Evolutionary conservation across 495 filamentous ascomycete genomes (phyloP), one percentile per base, ranked within the genome.

Genomic region (Penicillium cataractarum): DNA sequence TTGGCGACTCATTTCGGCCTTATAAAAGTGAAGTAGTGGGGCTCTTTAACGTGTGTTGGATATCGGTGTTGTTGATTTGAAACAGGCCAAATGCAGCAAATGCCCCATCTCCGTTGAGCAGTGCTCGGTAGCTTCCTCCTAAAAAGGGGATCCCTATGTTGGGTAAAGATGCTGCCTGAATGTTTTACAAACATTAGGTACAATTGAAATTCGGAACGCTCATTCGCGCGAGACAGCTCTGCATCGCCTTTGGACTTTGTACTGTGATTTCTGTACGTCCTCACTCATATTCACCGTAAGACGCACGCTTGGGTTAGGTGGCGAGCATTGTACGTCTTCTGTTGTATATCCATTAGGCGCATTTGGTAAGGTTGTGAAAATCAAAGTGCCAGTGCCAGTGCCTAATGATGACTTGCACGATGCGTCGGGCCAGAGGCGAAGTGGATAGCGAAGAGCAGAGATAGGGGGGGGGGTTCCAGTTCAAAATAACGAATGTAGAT

Each of bases 51-150:
- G 39, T 42, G 2, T 8, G 39, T 42, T 42, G 39, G 19, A 42
- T n/a, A 19, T 42, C 39, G 13, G 39, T 42, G 17, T 42, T 42
- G 39, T 42, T 42, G 39, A 42, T 42, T 31, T 39, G 13, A n/a
- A n/a, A n/a, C n/a, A n/a, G n/a, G n/a, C n/a, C 92, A 44, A 91
- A 91, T 3, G 92, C 92, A 35, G 88, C 86, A 15, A 96, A 57
- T 53, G 87, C 88, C 27, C 92, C 92, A 27, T 85, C 92, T 17
- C 91, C 92, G 65, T 88, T 93, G 78, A 92, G 75, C 67, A 92
- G 76, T 2, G 92, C 92, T 54, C 90, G 77, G 68, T 92, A 93
- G 12, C 92, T 92, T 52, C 84, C 84, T 21, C 84, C 84, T 7
- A 82, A 84, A 8, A 78, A 61, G 0, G 69, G 74, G 37, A 80